Evolutionary conservation across 306 rosid genomes (phyloP), one percentile per base, ranked within the genome.

Genomic region (Dryas octopetala): DNA sequence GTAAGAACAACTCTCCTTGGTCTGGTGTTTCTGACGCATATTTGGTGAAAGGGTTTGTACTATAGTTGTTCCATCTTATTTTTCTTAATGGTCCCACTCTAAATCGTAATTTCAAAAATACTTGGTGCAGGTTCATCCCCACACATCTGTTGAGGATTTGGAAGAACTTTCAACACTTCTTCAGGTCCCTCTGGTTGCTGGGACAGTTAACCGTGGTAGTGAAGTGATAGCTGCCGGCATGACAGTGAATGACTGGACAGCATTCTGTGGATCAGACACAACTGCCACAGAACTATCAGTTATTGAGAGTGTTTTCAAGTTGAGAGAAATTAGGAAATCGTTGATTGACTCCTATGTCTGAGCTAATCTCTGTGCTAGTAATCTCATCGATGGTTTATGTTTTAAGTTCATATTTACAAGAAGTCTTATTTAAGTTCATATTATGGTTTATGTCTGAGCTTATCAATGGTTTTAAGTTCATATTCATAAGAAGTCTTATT

Each of bases 161-260:
- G 93, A 91, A 57, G 98, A 95, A 74, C 96, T 95, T 47, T 92
- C 98, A 0, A 95, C 97, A 0, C 97, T 95, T 66, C 97, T 95
- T 78, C 98, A 95, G 86, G 91, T 95, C 64, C 98, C 98, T 41
- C 76, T 95, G 80, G 97, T 89, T 3, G 97, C 98, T 2, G 98
- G 97, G 62, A 87, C 96, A 0, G 96, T 91, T 79, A 95, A 95
- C 79, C 86, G 97, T 43, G 98, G 98, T 0, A 90, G 98, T 66
- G 97, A 89, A 66, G 98, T 91, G 44, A 87, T 95, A 65, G 97
- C 77, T 9, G 92, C 98, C 50, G 98, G 98, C 60, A 78, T 95
- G 82, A 85, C 80, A 1, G 98, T 89, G 38, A 95, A 95, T 74
- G 98, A 95, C 65, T 95, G 98, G 98, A 91, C 93, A 15, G 93